Percentiles rank a stretch among this genome's conserved stretches.
These are phyloP conservation scores for Gaultheria prostrata DNA, from an alignment of 148 eudicot species.

Conservation along the genomic window DNA sequence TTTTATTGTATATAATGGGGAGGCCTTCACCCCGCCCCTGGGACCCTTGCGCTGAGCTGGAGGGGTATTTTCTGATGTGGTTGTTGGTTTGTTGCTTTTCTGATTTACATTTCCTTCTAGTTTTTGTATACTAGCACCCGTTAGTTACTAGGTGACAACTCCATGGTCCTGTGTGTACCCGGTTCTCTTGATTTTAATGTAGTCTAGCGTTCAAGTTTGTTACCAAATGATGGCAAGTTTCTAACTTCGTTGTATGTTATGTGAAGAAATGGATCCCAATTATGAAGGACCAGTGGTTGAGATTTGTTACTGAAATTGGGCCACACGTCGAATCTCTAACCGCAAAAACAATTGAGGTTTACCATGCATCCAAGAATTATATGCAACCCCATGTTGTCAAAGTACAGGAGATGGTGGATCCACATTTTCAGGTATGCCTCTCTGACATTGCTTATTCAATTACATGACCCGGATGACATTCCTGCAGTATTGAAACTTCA, in stretches of 20 bases:
- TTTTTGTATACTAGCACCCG: no score
- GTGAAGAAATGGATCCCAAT: conserved; percentile 56
- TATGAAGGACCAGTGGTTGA: conserved; percentile 52
- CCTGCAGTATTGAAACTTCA: neutral
- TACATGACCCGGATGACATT: neutral
- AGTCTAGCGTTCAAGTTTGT: conserved; percentile 2
- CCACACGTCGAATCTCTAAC: conserved; percentile 40
- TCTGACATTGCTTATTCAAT: neutral
- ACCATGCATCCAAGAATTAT: conserved; percentile 45
- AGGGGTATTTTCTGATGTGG: no score
- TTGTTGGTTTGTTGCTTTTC: no score
- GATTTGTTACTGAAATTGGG: conserved; percentile 38
- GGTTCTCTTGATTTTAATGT: neutral
- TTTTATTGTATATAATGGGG: neutral
- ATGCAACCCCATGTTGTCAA: conserved; percentile 49
- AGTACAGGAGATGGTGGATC: conserved; percentile 49
- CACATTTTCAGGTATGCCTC: conserved; percentile 62
- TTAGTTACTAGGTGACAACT: no score
- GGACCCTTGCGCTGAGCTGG: no score
- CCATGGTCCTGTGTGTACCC: neutral
- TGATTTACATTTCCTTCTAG: no score
- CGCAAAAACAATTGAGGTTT: conserved; percentile 46
- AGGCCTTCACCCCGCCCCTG: neutral
- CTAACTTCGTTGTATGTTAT: conserved; percentile 16
- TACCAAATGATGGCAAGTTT: neutral